Percentiles rank a stretch among this genome's conserved stretches.
Conservation (phyloP, 108 stramenopile species). For the Pseudonitzschia multiseries region DNA sequence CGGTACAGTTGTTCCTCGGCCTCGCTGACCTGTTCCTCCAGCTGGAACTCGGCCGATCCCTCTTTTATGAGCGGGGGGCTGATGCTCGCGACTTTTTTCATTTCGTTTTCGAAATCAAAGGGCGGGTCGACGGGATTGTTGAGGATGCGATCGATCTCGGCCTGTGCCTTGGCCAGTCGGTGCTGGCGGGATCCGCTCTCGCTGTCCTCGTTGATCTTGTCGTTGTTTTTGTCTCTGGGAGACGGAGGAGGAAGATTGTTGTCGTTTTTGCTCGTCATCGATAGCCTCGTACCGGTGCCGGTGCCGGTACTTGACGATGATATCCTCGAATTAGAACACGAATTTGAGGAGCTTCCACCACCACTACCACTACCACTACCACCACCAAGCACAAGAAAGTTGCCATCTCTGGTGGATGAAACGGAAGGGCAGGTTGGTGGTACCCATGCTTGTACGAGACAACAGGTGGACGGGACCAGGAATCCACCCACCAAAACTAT, state of each 20-base stretch:
- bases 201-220: constrained; percentile 2
- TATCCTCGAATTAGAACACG: not conserved
- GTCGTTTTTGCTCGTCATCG: not conserved
- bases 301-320: not conserved
- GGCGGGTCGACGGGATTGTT: constrained; percentile 50
- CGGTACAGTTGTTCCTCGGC: constrained; percentile 48
- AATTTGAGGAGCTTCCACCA: too few species aligned
- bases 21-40: constrained; percentile 41
- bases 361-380: too few species aligned
- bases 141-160: constrained; percentile 54
- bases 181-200: constrained; percentile 5
- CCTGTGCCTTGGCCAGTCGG: constrained; percentile 43
- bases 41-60: constrained; percentile 30
- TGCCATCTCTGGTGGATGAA: too few species aligned
- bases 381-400: too few species aligned
- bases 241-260: constrained; percentile 5
- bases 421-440: too few species aligned
- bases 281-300: too few species aligned
- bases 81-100: constrained; percentile 53
- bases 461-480: too few species aligned
- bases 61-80: constrained; percentile 29
- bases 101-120: constrained; percentile 53
- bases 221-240: not conserved
- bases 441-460: too few species aligned
- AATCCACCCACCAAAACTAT: too few species aligned